Conservation (phyloP, 176 grass and related monocot genomes). For the Triticum urartu region DNA sequence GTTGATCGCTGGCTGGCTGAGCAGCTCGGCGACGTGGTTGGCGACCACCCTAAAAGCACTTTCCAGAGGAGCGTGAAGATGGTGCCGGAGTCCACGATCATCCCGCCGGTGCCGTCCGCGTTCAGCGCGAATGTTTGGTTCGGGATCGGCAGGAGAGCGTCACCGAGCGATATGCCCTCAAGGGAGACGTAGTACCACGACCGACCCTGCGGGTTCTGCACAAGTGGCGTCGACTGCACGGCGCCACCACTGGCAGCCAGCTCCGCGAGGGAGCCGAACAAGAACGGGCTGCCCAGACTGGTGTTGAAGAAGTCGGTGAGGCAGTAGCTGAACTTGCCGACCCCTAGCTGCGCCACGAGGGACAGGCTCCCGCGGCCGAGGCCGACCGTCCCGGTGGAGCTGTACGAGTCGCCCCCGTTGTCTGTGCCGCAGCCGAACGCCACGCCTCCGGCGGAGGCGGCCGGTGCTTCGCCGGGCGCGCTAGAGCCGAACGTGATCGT, state of each 20-base stretch:
- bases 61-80: not conserved
- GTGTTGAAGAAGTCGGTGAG: constrained; percentile 21
- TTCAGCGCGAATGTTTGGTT: not conserved
- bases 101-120: not conserved
- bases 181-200: not conserved
- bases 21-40: not conserved
- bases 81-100: constrained; percentile 15
- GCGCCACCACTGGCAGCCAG: not conserved
- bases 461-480: not conserved
- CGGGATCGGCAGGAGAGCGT: not conserved
- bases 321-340: constrained; percentile 42
- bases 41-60: not conserved
- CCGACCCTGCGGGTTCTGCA: not conserved
- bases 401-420: not conserved
- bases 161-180: not conserved
- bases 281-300: not conserved
- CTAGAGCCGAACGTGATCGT: constrained; percentile 24
- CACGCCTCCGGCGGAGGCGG: not conserved
- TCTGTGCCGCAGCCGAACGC: constrained; percentile 15
- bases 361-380: constrained; percentile 25
- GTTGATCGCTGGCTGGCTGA: not conserved
- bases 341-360: constrained; percentile 27
- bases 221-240: not conserved
- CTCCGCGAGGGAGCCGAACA: not conserved
- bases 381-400: constrained; percentile 28